Evolutionary conservation across 2,329 filamentous ascomycete genomes (phyloP).

Genomic region (Neocucurbitaria cava): DNA sequence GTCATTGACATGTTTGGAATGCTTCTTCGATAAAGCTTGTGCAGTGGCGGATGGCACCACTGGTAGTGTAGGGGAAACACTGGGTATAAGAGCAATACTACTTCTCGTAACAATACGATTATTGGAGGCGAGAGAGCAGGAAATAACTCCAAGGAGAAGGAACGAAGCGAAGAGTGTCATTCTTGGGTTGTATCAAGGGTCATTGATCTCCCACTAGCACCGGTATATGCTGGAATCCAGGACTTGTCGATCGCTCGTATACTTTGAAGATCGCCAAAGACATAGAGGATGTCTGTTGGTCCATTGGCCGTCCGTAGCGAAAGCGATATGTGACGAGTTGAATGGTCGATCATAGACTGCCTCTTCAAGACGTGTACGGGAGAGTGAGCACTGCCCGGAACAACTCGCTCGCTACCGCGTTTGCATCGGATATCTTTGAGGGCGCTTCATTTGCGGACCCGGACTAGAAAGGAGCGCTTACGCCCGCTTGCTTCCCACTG

Average conservation of each 20-base stretch:
- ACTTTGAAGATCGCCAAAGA: not conserved
- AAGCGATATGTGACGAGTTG: not conserved
- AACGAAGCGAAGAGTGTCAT: slow-evolving; percentile 18
- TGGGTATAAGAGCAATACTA: slow-evolving; percentile 30
- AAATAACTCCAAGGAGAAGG: slow-evolving; percentile 10
- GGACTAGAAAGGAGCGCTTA: not conserved
- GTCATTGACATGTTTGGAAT: slow-evolving; percentile 36
- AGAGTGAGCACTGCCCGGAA: not conserved
- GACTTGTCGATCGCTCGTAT: slow-evolving; percentile 4
- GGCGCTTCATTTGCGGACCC: not conserved
- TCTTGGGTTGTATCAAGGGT: slow-evolving; percentile 1
- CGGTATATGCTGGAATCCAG: not conserved
- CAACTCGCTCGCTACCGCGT: not conserved
- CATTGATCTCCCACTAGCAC: slow-evolving; percentile 9
- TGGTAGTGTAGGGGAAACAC: slow-evolving; percentile 14
- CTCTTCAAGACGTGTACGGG: not conserved
- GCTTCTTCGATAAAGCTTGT: slow-evolving; percentile 18
- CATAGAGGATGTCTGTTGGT: not conserved
- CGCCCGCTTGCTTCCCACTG: not conserved
- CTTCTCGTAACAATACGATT: slow-evolving; percentile 7
- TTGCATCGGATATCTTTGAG: not conserved
- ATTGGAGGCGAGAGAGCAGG: slow-evolving; percentile 5
- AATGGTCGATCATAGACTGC: not conserved
- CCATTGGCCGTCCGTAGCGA: not conserved
- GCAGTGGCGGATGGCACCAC: slow-evolving; percentile 7